Evolutionary conservation across 75 land plant species (phyloP), one percentile per base, ranked within the genome.

Genomic region (Sequoia sempervirens): DNA sequence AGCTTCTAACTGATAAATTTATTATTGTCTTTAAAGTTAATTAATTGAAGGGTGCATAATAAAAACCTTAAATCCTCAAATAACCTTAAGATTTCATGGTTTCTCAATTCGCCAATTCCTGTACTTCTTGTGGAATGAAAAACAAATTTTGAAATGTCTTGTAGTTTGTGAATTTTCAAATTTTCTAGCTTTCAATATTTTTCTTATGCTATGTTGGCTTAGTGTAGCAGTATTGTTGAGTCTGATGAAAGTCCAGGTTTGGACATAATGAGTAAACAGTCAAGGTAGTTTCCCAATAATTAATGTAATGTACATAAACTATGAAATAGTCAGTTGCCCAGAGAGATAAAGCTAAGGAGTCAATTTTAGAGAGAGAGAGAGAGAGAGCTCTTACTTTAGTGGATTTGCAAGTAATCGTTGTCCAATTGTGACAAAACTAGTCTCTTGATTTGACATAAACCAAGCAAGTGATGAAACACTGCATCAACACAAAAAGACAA

Each of bases 381-480:
- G n/a, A 12, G 32, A 79, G 46, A 28, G 30, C 26, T 10, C 46
- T 85, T 89, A 97, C 99, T 93, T 97, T 40, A 97, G 88, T 68
- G 96, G 98, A 72, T 84, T 94, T 83, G 99, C 99, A n/a, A 97
- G 89, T 76, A 96, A 83, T 86, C 99, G 88, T 80, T 97, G 99
- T 12, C 95, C 98, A 83, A 97, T 96, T 56, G 99, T 97, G 5
- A 97, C 99, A 88, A 97, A 97, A 76, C 98, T 97, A 14, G 93
- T 96, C 81, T 97, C 99, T 86, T 96, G 99, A 90, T 94, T 96
- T 88, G 99, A 97, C 98, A 97, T 97, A 82, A 97, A 97, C 98
- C 99, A 94, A 47, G 98, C 99, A 74, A 97, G 93, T 61, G 99
- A 97, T 70, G 99, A 97, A 86, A 96, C 99, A 93, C 99, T 97